Evolutionary conservation across 192 early-diverging fungal genomes (phyloP), one percentile per base, ranked within the genome.

Genomic region (Anaeromyces robustus): DNA sequence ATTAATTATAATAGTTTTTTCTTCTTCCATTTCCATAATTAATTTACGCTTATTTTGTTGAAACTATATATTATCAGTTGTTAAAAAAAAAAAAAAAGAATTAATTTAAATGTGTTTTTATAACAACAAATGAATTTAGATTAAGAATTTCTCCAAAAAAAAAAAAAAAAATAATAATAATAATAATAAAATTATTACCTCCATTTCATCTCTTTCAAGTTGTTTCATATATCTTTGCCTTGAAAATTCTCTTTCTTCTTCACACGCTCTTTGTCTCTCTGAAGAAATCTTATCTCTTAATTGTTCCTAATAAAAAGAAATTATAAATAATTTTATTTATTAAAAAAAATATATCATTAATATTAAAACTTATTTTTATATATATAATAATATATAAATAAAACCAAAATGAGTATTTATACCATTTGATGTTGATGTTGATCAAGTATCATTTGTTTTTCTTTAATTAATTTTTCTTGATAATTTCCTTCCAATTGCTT

Each of bases 161-260:
- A 30, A 26, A 43, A 31, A 29, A 16, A 77, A 29, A 78, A 28
- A 32, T 29, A 81, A 30, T 81, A 30, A 19, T 77, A 79, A 30
- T 29, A 59, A 29, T 30, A 30, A 77, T 17, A 84, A 28, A 2
- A 30, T 2, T 77, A 30, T 29, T 84, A 88, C 87, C 83, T 90
- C 89, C 89, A 90, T 88, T 79, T 90, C 89, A 43, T 90, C 89
- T 39, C 89, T 85, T 81, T 90, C 89, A 7, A 90, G 81, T 82
- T 90, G 89, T 78, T 90, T 90, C 34, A 84, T 84, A 82, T 89
- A 90, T 28, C 89, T 82, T 78, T 90, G 89, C 18, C 89, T 83
- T 12, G 89, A 85, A 82, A 87, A 90, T 78, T 90, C 89, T 18
- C 89, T 86, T 80, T 90, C 89, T 68, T 90, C 88, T 81, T 90